Base-by-base conservation (phyloP, 495 filamentous ascomycete species). In the Aspergillus wentii region DNA sequence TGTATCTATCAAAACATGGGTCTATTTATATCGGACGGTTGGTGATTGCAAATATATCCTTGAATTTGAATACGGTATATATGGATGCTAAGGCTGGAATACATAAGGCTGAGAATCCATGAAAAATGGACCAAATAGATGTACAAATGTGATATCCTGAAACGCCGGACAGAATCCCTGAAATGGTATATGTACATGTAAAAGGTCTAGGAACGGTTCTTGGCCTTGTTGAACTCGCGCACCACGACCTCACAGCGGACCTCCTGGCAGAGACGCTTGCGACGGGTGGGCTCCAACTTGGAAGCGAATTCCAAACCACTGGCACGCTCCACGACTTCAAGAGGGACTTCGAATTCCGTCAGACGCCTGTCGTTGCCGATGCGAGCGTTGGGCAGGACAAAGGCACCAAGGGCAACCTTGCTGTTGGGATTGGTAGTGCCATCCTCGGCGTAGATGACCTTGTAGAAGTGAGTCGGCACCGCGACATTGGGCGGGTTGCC, bases 391-490 rank as follows among this genome's bases (percentile, higher is more conserved):
- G 92, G 92, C 51, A 98, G 68, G 33, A 98, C 92, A 54, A 98
- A 98, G 2, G 92, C 94, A 15, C 86, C 94, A 6, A 98, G 60
- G 2, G 88, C 87, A 2, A 98, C 92, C 39, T 83, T 83, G 4
- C 88, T 85, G 10, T 38, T 40, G 0, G 63, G 51, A 15, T 43
- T 52, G 6, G 74, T 75, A 1, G 66, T 64, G 1, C 85, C 85
- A 49, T 94, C 87, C 62, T 97, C 92, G 4, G 85, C 92, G 51
- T 94, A 92, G 36, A 98, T 88, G 34, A 98, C 86, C 69, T 98
- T 98, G 71, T 92, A 98, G 70, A 98, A 98, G 58, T 98, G 92
- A 17, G 92, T 98, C 7, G 92, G 92, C 40, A 98, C 92, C 6
- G 94, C 88, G 14, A 98, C 80, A 54, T 88, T 96, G 3, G 92